Base-by-base conservation (phyloP, 441 rosid genomes). In the Dalechampia spathulata region DNA sequence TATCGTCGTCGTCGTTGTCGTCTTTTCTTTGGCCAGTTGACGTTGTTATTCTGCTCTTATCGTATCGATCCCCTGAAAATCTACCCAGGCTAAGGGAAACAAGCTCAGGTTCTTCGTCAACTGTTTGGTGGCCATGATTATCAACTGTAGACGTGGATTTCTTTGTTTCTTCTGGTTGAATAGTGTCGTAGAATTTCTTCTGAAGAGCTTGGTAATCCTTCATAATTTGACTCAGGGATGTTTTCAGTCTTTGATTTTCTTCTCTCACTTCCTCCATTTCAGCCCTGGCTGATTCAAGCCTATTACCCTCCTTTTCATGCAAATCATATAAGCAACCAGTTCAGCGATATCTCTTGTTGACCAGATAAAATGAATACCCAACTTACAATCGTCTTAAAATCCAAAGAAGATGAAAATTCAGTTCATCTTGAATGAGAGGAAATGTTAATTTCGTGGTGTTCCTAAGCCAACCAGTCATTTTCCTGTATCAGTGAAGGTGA, bases 211-310 rank as follows among this genome's bases (percentile, higher is more conserved):
- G 70, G 66, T 82, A 87, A 49, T 91, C 95, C 64, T 77, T 79
- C 76, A 55, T 70, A 49, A 79, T 61, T 43, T 69, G 72, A 52
- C 77, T 62, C 57, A 91, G 60, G 47, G 75, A 42, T 57, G 66
- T 64, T 70, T 82, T 87, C 38, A 91, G 77, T 50, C 89, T 85
- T 63, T 75, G 70, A 40, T 91, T 91, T 68, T 87, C 96, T 67
- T 85, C 85, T 62, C 70, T 79, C 47, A 74, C 90, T 56, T 74
- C 85, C 13, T 73, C 88, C 81, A 87, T 77, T 75, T 87, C 84
- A 2, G 81, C 75, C 74, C 77, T 77, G 6, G 83, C 66, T 17
- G 78, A 75, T 49, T 83, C 85, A 63, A 91, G 73, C 65, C 62
- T 62, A 52, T 63, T 30, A 30, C 8, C 71, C 19, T 75, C 82